Evolutionary conservation across 345 rosid species (phyloP), one percentile per base, ranked within the genome.

Genomic region (Lepidium didymum): DNA sequence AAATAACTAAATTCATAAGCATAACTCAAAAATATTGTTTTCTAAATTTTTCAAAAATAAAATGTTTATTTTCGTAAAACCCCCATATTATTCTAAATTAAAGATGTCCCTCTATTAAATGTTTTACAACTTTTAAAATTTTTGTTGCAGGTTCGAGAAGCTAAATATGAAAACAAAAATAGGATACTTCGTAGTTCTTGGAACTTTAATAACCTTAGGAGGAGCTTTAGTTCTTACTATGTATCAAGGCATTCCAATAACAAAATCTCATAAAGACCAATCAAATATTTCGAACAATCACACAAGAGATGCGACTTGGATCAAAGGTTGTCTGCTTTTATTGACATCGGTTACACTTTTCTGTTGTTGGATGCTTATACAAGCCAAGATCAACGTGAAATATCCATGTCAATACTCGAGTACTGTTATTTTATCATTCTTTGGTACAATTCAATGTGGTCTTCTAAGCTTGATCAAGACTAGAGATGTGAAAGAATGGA

Each of bases 381-480:
- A 87, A 75, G 79, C 84, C 59, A 81, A 67, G 13, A 79, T 83
- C 52, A 80, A 86, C 49, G 64, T 34, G 69, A 76, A 35, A 7
- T 85, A 75, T 52, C 88, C 93, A 3, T 80, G 78, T 67, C 85
- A 80, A 44, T 87, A 83, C 68, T 85, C 92, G 1, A 80, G 86
- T 77, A 85, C 89, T 2, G 84, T 87, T 13, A 67, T 85, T 13
- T 55, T 85, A 75, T 80, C 90, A 14, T 66, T 74, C 35, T 85
- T 85, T 37, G 83, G 84, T 21, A 81, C 85, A 9, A 47, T 87
- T 52, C 93, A 87, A 23, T 79, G 84, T 18, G 85, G 83, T 35
- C 35, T 78, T 33, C 52, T 85, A 42, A 54, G 83, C 59, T 58
- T 83, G 43, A 76, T 78, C 46, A 61, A 68, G 7, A 74, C 50